Evolutionary conservation across 768 basidiomycete species (phyloP), one percentile per base, ranked within the genome.

Genomic region (Macrolepiota fuliginosa): DNA sequence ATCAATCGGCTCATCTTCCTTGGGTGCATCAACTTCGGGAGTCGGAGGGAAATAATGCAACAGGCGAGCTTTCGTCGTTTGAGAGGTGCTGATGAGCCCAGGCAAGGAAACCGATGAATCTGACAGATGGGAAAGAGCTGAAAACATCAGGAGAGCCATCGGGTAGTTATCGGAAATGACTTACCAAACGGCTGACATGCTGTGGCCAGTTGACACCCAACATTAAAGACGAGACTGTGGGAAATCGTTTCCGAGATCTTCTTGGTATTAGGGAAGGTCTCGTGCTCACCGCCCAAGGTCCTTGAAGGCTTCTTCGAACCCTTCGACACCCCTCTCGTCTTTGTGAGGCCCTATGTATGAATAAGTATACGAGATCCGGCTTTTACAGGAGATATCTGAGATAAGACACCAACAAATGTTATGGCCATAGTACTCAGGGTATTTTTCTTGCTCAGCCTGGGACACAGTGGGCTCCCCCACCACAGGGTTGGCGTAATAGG

Each of bases 121-220:
- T 2, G 79, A 78, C 46, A 93, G 71, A 63, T 90, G 82, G 37
- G 86, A 74, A 13, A 89, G 82, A 39, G 86, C 92, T 92, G 67
- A 3, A 25, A 45, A 54, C 56, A 27, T 56, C 49, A 51, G 19
- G 54, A 50, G 10, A 50, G 32, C 35, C 19, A 22, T 22, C 15
- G 35, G 40, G 13, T 17, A 36, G 37, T 52, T 11, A 19, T 15
- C 51, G 67, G 50, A 42, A 0, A 17, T 9, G 15, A 56, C 77
- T 46, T 73, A 91, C 94, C 93, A 69, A 98, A 96, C 40, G 89
- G 87, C 70, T 98, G 93, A 70, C 96, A 98, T 17, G 97, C 96
- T 11, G 70, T 76, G 1, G 95, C 95, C 35, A 99, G 74, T 60
- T 90, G 79, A 64, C 86, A 83, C 13, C 96, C 97, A 25, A 96